Percentiles rank a stretch among this genome's conserved stretches.
Evolutionary conservation across 208 protist species (phyloP).

Genomic region (Crithidia sp.): DNA sequence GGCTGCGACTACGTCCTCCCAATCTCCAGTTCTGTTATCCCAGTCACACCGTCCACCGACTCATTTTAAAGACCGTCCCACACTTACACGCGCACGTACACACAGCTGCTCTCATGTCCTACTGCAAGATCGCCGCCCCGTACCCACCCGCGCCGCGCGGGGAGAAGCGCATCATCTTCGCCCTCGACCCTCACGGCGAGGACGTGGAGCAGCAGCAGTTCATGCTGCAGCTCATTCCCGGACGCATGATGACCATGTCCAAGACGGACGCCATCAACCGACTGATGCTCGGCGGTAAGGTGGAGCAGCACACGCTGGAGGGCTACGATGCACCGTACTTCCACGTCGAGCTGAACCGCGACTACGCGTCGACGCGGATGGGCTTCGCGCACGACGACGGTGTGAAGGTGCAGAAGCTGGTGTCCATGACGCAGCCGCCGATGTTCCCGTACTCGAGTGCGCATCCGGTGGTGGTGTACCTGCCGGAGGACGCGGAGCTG

Average conservation of each 20-base stretch:
- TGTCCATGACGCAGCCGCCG: conserved; percentile 40
- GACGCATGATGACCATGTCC: conserved; percentile 39
- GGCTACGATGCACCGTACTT: conserved; percentile 45
- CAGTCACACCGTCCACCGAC: too few relatives aligned
- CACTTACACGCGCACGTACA: conserved; percentile 16
- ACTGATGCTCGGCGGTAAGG: conserved; percentile 33
- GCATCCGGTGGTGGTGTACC: conserved; percentile 69
- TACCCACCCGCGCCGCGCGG: conserved; percentile 45
- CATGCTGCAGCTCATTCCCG: conserved; percentile 66
- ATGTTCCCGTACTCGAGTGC: conserved; percentile 56
- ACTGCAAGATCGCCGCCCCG: conserved; percentile 35
- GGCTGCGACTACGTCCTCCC: too few relatives aligned
- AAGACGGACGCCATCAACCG: conserved; percentile 32
- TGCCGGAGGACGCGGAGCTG: conserved; percentile 62
- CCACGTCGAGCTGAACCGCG: conserved; percentile 39
- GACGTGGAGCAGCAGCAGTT: conserved; percentile 41
- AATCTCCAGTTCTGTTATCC: too few relatives aligned
- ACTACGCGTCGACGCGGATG: conserved; percentile 31
- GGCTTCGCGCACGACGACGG: conserved; percentile 25
- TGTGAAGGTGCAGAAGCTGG: conserved; percentile 37
- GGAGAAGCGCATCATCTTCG: conserved; percentile 58
- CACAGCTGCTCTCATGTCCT: conserved; percentile 23
- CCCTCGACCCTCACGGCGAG: conserved; percentile 48
- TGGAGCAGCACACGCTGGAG: conserved; percentile 36
- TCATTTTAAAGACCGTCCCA: not conserved